Evolutionary conservation across 352 stramenopile genomes (phyloP).

Genomic region (Phytophthora multivora): DNA sequence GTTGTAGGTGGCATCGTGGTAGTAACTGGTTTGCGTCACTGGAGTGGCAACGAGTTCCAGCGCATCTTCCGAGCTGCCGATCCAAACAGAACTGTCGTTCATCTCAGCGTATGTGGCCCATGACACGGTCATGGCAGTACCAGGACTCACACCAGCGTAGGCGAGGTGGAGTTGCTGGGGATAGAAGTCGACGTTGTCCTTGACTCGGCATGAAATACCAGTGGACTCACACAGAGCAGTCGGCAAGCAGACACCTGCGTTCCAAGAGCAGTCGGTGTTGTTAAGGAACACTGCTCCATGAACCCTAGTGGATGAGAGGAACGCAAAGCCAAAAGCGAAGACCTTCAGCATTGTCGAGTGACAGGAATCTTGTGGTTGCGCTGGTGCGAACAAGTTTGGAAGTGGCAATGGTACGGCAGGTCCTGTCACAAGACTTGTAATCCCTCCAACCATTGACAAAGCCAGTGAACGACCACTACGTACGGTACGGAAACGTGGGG

Average conservation of each 20-base stretch:
- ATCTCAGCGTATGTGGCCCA: slow-evolving; percentile 48
- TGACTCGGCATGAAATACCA: slow-evolving; percentile 6
- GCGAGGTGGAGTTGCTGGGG: slow-evolving; percentile 58
- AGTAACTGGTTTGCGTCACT: slow-evolving; percentile 42
- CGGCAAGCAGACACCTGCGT: neutral
- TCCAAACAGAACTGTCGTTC: slow-evolving; percentile 45
- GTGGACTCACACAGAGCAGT: slow-evolving; percentile 14
- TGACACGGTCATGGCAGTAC: slow-evolving; percentile 54
- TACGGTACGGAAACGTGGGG: no score
- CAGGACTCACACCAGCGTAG: slow-evolving; percentile 37
- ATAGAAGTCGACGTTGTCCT: slow-evolving; percentile 20
- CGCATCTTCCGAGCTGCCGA: slow-evolving; percentile 29
- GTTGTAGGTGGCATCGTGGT: slow-evolving; percentile 49
- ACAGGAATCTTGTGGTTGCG: neutral
- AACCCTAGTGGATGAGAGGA: neutral
- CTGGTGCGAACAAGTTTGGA: neutral
- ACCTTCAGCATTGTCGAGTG: slow-evolving; percentile 6
- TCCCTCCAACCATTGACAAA: no score
- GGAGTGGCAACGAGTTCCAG: slow-evolving; percentile 11
- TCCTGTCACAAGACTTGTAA: no score
- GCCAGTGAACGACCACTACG: no score
- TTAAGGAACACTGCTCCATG: slow-evolving; percentile 9
- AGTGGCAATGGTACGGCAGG: neutral
- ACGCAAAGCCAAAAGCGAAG: neutral
- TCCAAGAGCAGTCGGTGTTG: slow-evolving; percentile 15